Conservation (phyloP, 2,329 filamentous ascomycete species). For the Cytospora paraplurivora region DNA sequence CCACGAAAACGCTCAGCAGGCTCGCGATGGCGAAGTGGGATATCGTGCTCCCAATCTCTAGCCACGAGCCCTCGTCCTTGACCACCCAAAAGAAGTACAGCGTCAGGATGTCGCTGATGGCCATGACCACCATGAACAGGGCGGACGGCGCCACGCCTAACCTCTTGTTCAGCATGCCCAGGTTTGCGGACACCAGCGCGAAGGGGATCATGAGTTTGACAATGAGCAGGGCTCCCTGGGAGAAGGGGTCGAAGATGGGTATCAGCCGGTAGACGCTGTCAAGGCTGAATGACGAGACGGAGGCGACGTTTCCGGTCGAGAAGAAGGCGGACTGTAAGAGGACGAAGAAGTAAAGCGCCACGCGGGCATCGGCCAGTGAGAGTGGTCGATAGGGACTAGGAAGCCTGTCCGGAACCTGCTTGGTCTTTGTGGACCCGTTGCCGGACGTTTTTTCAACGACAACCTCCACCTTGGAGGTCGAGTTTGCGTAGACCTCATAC, state of each 20-base stretch:
- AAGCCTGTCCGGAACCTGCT: conserved; percentile 25
- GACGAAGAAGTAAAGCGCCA: conserved; percentile 93
- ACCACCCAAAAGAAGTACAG: conserved; percentile 98
- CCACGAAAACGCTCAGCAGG: conserved; percentile 86
- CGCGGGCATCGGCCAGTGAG: conserved; percentile 79
- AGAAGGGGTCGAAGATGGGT: conserved; percentile 91
- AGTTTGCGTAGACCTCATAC: conserved; percentile 66
- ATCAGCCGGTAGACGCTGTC: conserved; percentile 87
- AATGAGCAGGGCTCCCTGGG: conserved; percentile 82
- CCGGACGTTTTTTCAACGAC: conserved; percentile 10
- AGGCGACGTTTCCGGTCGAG: conserved; percentile 94
- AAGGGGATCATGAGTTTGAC: conserved; percentile 94
- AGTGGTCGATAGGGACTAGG: conserved; percentile 62
- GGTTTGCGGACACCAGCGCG: conserved; percentile 84
- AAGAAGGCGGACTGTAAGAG: conserved; percentile 96
- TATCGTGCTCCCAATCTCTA: conserved; percentile 97
- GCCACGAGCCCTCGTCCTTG: conserved; percentile 92
- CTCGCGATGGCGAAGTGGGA: conserved; percentile 95
- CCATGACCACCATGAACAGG: conserved; percentile 93
- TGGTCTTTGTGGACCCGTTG: conserved; percentile 13
- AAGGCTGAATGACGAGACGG: conserved; percentile 87
- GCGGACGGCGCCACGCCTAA: conserved; percentile 84
- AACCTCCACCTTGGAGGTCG: conserved; percentile 31
- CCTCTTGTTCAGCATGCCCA: conserved; percentile 87
- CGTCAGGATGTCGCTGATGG: conserved; percentile 86